Conservation (phyloP, 2,329 filamentous ascomycete species). For the Microascus cirrosus region DNA sequence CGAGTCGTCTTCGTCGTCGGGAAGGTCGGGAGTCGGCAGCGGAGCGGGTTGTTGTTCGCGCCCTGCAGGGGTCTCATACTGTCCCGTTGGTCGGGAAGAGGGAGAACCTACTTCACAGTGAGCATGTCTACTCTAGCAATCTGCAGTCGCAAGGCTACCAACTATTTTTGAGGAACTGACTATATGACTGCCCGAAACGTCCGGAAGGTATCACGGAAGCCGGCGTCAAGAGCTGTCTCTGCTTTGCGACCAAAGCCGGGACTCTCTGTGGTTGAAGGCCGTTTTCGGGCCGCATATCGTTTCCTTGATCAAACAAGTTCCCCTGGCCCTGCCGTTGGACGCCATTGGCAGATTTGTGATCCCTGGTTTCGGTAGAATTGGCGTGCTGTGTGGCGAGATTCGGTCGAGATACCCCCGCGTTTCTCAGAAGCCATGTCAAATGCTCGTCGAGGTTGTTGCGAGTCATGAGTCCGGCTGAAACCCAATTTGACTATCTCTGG, state of each 20-base stretch:
- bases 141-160: neutral
- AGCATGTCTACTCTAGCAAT: neutral
- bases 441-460: slow-evolving; percentile 6
- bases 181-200: slow-evolving; percentile 2
- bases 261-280: neutral
- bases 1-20: neutral
- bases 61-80: neutral
- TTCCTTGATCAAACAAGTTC: neutral
- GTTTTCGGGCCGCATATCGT: neutral
- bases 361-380: neutral
- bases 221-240: slow-evolving; percentile 4
- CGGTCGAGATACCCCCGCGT: slow-evolving; percentile 1
- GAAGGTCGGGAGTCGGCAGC: neutral
- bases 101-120: neutral
- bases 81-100: neutral
- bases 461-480: slow-evolving; percentile 4
- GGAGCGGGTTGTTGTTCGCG: neutral
- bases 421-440: slow-evolving; percentile 2
- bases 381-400: neutral
- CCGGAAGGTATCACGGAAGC: neutral
- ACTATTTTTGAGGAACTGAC: neutral
- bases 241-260: neutral
- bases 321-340: neutral
- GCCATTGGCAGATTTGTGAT: neutral
- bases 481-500: neutral